Evolutionary conservation across 768 basidiomycete species (phyloP).

Genomic region (Cyclocybe aegerita): DNA sequence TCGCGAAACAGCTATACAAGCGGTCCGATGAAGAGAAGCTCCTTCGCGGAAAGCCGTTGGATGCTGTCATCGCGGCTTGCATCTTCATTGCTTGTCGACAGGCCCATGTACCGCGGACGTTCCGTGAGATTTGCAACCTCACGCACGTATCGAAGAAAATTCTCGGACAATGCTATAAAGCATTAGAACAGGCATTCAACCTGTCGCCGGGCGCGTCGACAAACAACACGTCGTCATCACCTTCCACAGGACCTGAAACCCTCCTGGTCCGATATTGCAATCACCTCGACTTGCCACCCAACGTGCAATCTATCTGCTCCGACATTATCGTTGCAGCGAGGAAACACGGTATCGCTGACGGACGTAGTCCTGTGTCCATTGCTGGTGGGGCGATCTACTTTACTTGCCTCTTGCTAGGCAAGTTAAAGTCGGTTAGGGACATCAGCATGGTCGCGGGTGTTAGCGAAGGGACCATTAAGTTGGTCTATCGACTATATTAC

Average conservation of each 20-base stretch:
- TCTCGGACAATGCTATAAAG: constrained; percentile 91
- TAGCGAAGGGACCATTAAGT: constrained; percentile 92
- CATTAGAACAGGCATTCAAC: constrained; percentile 86
- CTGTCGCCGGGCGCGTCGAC: constrained; percentile 79
- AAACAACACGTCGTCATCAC: constrained; percentile 41
- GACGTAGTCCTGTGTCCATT: constrained; percentile 95
- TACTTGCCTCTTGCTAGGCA: constrained; percentile 79
- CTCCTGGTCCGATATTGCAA: constrained; percentile 93
- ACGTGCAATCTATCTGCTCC: constrained; percentile 78
- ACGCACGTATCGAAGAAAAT: constrained; percentile 95
- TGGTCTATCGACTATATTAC: constrained; percentile 83
- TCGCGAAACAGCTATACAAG: constrained; percentile 96
- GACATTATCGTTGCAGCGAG: constrained; percentile 83
- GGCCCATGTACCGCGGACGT: constrained; percentile 93
- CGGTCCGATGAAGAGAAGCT: constrained; percentile 95
- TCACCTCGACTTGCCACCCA: constrained; percentile 81
- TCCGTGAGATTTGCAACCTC: constrained; percentile 92
- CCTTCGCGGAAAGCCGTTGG: constrained; percentile 85
- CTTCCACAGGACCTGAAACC: constrained; percentile 74
- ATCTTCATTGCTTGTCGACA: constrained; percentile 97
- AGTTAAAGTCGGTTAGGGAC: constrained; percentile 74
- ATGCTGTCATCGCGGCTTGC: constrained; percentile 95
- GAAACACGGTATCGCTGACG: constrained; percentile 86
- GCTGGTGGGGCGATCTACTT: constrained; percentile 98
- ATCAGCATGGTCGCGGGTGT: constrained; percentile 91